phyloP scores from a whole-genome alignment of 2,329 filamentous ascomycete species.

The Alternaria postmessia region DNA sequence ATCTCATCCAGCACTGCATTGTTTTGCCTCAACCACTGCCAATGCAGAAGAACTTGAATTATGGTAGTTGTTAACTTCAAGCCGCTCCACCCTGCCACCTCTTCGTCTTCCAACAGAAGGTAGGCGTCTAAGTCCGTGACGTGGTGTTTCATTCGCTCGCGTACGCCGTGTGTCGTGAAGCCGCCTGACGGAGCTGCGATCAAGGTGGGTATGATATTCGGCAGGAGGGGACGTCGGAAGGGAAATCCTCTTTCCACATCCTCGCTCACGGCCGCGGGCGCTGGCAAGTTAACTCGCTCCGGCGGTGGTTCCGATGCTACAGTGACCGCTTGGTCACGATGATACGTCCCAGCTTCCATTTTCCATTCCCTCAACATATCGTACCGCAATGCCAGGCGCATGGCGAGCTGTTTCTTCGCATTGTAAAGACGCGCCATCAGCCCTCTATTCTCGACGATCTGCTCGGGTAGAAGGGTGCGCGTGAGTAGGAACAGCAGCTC shows the following conservation, averaged over 20 bases:
- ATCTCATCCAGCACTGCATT: constrained; percentile 36
- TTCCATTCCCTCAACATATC: constrained; percentile 40
- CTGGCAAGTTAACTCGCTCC: neutral
- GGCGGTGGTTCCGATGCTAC: constrained; percentile 12
- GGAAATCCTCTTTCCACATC: neutral
- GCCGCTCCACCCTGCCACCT: constrained; percentile 26
- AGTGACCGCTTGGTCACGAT: constrained; percentile 13
- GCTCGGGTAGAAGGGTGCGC: constrained; percentile 37
- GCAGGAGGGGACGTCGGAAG: constrained; percentile 16
- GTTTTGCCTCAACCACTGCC: constrained; percentile 41
- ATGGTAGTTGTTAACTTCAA: constrained; percentile 13
- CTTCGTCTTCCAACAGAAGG: constrained; percentile 31
- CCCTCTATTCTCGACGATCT: constrained; percentile 34
- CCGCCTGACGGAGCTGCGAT: constrained; percentile 27
- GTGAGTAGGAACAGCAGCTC: constrained; percentile 36
- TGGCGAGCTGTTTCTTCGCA: constrained; percentile 26
- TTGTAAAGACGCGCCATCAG: constrained; percentile 32
- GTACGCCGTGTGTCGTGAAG: constrained; percentile 25
- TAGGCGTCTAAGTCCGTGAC: constrained; percentile 36
- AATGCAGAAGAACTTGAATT: constrained; percentile 29
- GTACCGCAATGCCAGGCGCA: constrained; percentile 34
- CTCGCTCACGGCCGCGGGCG: too few relatives aligned
- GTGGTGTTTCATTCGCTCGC: constrained; percentile 42
- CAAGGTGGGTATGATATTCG: constrained; percentile 35
- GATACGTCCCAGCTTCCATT: neutral